Evolutionary conservation across 2,329 filamentous ascomycete genomes (phyloP).

Genomic region (Colletotrichum coccodes): DNA sequence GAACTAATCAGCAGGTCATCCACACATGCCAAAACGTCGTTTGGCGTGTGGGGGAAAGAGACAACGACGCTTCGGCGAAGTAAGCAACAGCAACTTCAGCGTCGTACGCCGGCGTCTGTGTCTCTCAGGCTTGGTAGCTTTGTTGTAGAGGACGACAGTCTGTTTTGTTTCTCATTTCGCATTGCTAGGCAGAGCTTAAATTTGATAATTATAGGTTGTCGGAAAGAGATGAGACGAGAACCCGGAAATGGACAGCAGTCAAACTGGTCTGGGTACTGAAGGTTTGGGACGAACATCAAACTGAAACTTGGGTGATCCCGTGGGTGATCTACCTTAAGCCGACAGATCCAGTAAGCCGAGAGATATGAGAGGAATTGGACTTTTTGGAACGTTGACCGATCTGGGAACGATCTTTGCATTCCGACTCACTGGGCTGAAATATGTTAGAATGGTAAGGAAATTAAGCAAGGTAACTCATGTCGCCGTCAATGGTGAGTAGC

Average conservation of each 20-base stretch:
- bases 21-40: background rate
- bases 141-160: background rate
- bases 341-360: background rate
- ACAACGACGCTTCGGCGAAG: background rate
- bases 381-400: background rate
- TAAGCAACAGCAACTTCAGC: background rate
- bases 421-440: background rate
- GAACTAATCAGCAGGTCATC: background rate
- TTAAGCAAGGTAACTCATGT: background rate
- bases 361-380: background rate
- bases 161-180: background rate
- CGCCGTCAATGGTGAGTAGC: background rate
- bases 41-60: background rate
- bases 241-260: background rate
- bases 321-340: background rate
- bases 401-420: background rate
- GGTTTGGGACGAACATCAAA: constrained; percentile 30
- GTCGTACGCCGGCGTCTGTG: background rate
- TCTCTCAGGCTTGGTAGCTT: background rate
- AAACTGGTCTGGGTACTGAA: background rate
- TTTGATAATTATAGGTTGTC: too few species aligned
- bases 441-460: background rate
- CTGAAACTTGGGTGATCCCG: background rate
- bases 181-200: background rate
- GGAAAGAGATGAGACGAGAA: background rate